Base-by-base conservation (phyloP, 2,329 filamentous ascomycete genomes). In the Colletotrichum sp. region DNA sequence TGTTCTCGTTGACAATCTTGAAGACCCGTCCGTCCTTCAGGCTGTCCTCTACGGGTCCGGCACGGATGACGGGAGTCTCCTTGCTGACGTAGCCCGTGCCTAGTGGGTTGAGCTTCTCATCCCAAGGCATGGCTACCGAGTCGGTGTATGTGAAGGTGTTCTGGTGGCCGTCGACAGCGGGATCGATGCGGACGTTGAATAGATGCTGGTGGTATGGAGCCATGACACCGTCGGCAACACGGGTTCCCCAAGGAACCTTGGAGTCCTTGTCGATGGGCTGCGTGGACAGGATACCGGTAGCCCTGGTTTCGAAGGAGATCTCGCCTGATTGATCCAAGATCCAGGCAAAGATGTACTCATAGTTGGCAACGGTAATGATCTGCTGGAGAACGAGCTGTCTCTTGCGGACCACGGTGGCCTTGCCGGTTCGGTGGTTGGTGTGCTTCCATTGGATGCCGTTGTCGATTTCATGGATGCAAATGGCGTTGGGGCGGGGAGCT, bases 391-490 rank as follows among this genome's bases (percentile, higher is more conserved):
- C 90, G 4, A 93, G 85, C 76, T 91, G 86, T 5, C 91, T 86
- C 77, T 86, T 85, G 7, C 91, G 86, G 2, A 87, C 87, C 2
- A 92, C 88, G 4, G 89, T 87, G 1, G 90, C 88, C 30, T 88
- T 86, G 43, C 87, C 86, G 0, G 89, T 93, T 56, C 93, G 90
- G 88, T 94, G 94, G 81, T 95, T 93, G n/a, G 91, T 94, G 83
- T 94, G 92, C 83, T 95, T 95, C 88, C 94, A 95, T 5, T 94
- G 85, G 66, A 95, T 94, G 5, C 93, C 93, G 3, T 91, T 90
- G 77, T 95, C 93, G 83, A 95, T 93, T 81, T 95, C 93, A 82
- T 95, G 93, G 69, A 95, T 93, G 79, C 93, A 95, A 76, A 95
- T 93, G 8, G 93, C 93, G 78, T 95, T 95, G 92, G 18, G 90